Evolutionary conservation across 2,329 filamentous ascomycete species (phyloP).

Genomic region (Leptographium lundbergii): DNA sequence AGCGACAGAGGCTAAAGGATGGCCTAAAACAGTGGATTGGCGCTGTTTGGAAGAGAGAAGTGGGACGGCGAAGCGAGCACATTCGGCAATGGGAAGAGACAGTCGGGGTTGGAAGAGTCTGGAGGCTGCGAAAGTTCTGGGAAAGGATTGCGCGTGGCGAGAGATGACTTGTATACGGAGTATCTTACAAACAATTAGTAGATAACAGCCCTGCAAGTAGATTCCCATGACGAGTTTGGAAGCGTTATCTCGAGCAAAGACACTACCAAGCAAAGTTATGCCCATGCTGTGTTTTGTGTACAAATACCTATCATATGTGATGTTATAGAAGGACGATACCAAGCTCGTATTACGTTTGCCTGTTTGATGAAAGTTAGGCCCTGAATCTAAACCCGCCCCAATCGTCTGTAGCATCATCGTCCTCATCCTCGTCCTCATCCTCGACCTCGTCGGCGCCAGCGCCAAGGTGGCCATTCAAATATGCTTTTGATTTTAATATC

Average conservation of each 20-base stretch:
- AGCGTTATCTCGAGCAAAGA: background rate
- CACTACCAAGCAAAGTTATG: background rate
- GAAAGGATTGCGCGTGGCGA: slow-evolving; percentile 41
- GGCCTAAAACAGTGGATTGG: slow-evolving; percentile 52
- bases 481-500: background rate
- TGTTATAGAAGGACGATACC: background rate
- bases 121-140: slow-evolving; percentile 53
- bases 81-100: slow-evolving; percentile 35
- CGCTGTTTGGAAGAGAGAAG: slow-evolving; percentile 40
- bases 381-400: slow-evolving; percentile 48
- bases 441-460: slow-evolving; percentile 22
- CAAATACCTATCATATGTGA: background rate
- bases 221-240: background rate
- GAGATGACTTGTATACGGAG: slow-evolving; percentile 10
- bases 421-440: slow-evolving; percentile 29
- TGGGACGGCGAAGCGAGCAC: slow-evolving; percentile 34
- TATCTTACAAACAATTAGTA: too few relatives aligned
- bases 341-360: background rate
- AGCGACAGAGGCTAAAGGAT: slow-evolving; percentile 57
- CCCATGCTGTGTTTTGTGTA: too few relatives aligned
- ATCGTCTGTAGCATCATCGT: slow-evolving; percentile 36
- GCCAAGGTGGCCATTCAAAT: background rate
- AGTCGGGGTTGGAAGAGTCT: slow-evolving; percentile 42
- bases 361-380: background rate
- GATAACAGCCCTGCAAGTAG: too few relatives aligned